phyloP scores from a whole-genome alignment of 1,284 basidiomycete species.

The Coniferiporia weirii region DNA sequence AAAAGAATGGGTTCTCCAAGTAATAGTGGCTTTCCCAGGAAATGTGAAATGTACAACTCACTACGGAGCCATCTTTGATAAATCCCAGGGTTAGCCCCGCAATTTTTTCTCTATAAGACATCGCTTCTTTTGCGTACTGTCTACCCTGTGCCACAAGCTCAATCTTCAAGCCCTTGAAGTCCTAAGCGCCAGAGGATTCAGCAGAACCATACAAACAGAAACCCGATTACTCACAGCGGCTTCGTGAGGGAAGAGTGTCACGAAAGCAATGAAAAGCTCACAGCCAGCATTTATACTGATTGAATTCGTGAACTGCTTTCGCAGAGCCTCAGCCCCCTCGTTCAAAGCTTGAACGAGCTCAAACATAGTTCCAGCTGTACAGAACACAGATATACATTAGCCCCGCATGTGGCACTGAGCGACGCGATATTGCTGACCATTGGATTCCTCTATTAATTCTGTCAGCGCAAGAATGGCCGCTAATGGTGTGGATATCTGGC shows the following conservation, averaged over 20 bases:
- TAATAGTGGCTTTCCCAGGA: slow-evolving; percentile 2
- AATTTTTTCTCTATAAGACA: slow-evolving; percentile 86
- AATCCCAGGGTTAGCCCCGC: slow-evolving; percentile 87
- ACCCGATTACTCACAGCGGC: slow-evolving; percentile 51
- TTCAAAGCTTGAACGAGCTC: slow-evolving; percentile 83
- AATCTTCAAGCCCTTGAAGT: slow-evolving; percentile 76
- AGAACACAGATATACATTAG: slow-evolving; percentile 20
- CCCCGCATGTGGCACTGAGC: slow-evolving; percentile 13
- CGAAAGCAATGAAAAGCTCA: slow-evolving; percentile 85
- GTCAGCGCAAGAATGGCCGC: slow-evolving; percentile 83
- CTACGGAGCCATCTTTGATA: slow-evolving; percentile 91
- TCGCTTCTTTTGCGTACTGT: slow-evolving; percentile 73
- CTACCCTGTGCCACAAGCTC: slow-evolving; percentile 77
- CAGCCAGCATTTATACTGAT: slow-evolving; percentile 88
- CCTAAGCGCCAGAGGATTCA: slow-evolving; percentile 37
- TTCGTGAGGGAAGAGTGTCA: slow-evolving; percentile 81
- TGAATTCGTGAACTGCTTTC: slow-evolving; percentile 63
- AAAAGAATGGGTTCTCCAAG: slow-evolving; percentile 6
- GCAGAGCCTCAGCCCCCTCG: slow-evolving; percentile 65
- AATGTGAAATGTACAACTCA: slow-evolving; percentile 34
- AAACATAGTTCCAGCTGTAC: slow-evolving; percentile 78
- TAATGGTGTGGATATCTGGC: slow-evolving; percentile 78
- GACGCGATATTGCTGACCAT: slow-evolving; percentile 42
- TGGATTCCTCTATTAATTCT: slow-evolving; percentile 69
- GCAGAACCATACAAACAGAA: slow-evolving; percentile 5